phyloP scores from a whole-genome alignment of 1,139 yeast species.

The Taphrina sp. region DNA sequence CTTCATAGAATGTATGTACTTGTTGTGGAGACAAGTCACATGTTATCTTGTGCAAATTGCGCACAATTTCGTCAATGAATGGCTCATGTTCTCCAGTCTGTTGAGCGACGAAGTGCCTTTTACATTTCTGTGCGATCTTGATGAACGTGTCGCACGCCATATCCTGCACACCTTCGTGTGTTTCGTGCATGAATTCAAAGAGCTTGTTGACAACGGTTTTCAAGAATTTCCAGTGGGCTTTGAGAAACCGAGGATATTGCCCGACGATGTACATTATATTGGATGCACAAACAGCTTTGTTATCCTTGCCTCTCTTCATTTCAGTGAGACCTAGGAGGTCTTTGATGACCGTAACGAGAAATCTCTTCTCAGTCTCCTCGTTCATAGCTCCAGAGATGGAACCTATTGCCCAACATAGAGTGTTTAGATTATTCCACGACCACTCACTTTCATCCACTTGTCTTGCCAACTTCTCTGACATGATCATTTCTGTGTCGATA shows the following conservation, averaged over 20 bases:
- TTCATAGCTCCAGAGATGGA: constrained; percentile 98
- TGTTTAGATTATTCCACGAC: constrained; percentile 98
- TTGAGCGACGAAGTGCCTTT: constrained; percentile 85
- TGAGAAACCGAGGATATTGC: constrained; percentile 93
- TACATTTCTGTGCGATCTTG: constrained; percentile 91
- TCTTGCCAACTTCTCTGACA: constrained; percentile 84
- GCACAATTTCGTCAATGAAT: constrained; percentile 83
- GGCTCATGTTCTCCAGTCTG: constrained; percentile 90
- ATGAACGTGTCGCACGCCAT: constrained; percentile 99
- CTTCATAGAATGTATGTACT: constrained; percentile 95
- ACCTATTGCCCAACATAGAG: constrained; percentile 99
- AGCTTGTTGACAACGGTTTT: constrained; percentile 93
- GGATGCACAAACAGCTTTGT: constrained; percentile 98
- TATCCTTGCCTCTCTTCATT: constrained; percentile 94
- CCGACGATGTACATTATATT: constrained; percentile 99
- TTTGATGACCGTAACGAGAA: constrained; percentile 86
- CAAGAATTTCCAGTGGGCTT: constrained; percentile 96
- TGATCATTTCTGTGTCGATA: constrained; percentile 86
- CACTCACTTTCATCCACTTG: constrained; percentile 97
- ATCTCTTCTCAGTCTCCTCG: constrained; percentile 94
- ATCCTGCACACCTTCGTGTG: constrained; percentile 93
- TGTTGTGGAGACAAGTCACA: constrained; percentile 95
- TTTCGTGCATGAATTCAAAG: constrained; percentile 98
- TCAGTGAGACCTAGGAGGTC: constrained; percentile 89
- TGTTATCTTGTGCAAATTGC: constrained; percentile 77